Evolutionary conservation across 495 filamentous ascomycete species (phyloP).

Genomic region (Cudoniella acicularis): DNA sequence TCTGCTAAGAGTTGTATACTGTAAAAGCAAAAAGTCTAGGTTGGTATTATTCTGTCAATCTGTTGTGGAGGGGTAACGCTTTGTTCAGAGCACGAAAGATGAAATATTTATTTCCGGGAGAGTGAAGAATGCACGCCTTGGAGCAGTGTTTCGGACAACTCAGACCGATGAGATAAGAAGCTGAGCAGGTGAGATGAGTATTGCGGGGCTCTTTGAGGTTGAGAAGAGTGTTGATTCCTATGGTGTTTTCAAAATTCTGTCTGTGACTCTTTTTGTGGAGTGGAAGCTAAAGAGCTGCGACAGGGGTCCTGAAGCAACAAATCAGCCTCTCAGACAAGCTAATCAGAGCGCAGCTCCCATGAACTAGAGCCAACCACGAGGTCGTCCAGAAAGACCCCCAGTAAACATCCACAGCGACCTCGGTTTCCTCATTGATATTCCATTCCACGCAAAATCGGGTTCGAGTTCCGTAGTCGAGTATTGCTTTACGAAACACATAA

Average conservation of each 20-base stretch:
- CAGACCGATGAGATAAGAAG: not conserved
- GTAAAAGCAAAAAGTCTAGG: no score
- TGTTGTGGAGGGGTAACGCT: not conserved
- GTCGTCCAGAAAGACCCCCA: not conserved
- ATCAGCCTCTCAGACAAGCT: not conserved
- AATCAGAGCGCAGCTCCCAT: not conserved
- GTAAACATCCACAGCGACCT: not conserved
- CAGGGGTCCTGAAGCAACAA: no score
- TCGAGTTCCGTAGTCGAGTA: no score
- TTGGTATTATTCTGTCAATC: no score
- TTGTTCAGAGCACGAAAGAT: not conserved
- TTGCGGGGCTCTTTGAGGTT: no score
- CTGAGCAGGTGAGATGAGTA: no score
- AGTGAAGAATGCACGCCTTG: no score
- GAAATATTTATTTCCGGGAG: no score
- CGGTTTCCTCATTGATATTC: not conserved
- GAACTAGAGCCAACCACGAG: not conserved
- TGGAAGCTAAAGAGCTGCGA: not conserved
- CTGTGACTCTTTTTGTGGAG: not conserved
- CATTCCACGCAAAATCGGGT: not conserved
- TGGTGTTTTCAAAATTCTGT: not conserved
- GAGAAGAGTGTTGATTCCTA: no score
- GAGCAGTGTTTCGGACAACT: not conserved
- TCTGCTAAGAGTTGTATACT: no score
- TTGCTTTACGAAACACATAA: no score